These are phyloP conservation scores for Serendipita sp. DNA, from an alignment of 768 basidiomycete species.

Conservation along the genomic window DNA sequence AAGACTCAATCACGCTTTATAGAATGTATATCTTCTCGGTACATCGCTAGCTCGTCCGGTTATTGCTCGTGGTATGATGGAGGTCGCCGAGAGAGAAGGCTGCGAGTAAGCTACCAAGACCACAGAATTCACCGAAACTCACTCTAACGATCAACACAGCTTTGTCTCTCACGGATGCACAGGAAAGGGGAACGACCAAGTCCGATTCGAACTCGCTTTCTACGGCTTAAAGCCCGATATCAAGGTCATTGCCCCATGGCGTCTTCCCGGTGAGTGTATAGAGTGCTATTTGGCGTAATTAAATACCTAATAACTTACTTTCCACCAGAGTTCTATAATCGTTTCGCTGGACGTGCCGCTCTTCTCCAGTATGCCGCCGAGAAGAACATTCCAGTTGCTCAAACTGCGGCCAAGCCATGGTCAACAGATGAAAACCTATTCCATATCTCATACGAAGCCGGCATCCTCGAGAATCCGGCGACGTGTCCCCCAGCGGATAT, in stretches of 20 bases:
- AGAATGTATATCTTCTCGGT: constrained; percentile 94
- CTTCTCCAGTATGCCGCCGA: constrained; percentile 79
- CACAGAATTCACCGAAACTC: background rate
- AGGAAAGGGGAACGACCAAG: constrained; percentile 99
- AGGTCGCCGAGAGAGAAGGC: constrained; percentile 70
- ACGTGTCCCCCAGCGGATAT: constrained; percentile 87
- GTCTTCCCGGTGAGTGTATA: constrained; percentile 56
- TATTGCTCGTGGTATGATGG: constrained; percentile 98
- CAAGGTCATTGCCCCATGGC: constrained; percentile 98
- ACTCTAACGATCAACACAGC: constrained; percentile 23
- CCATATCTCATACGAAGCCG: constrained; percentile 99
- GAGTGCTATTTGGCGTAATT: background rate
- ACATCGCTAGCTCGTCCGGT: constrained; percentile 97
- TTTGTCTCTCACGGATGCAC: constrained; percentile 98
- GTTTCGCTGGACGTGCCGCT: constrained; percentile 88
- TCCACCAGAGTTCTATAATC: constrained; percentile 76
- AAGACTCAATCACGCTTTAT: background rate
- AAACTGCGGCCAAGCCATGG: constrained; percentile 96
- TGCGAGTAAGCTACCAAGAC: constrained; percentile 62
- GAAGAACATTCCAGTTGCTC: constrained; percentile 80
- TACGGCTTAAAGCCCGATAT: constrained; percentile 97
- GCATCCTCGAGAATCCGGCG: constrained; percentile 95
- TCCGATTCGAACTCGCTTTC: constrained; percentile 97
- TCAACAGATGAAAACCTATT: constrained; percentile 99
- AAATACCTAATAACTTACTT: background rate